These are phyloP conservation scores for Leccinum solheimii DNA, from an alignment of 1,284 basidiomycete genomes.

Conservation along the genomic window DNA sequence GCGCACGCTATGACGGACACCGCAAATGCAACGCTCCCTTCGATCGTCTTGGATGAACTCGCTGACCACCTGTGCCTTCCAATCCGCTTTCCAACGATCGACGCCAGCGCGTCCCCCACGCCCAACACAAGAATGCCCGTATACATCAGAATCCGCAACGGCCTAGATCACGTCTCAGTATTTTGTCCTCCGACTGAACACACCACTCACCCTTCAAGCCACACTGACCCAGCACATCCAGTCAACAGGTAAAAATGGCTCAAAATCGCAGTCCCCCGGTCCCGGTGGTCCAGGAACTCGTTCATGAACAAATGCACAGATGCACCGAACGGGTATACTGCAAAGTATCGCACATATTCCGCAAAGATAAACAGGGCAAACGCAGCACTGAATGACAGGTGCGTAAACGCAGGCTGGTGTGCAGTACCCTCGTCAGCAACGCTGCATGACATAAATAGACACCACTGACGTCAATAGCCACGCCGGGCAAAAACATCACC, in stretches of 20 bases:
- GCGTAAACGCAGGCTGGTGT: slow-evolving; percentile 89
- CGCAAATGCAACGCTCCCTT: slow-evolving; percentile 86
- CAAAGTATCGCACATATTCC: slow-evolving; percentile 97
- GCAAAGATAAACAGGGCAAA: slow-evolving; percentile 95
- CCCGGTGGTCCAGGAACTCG: slow-evolving; percentile 96
- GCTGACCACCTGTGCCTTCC: slow-evolving; percentile 85
- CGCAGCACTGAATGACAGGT: slow-evolving; percentile 90
- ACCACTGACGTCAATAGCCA: slow-evolving; percentile 84
- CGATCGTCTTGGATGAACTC: slow-evolving; percentile 84
- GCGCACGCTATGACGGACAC: slow-evolving; percentile 70
- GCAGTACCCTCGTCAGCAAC: slow-evolving; percentile 19
- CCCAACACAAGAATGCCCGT: slow-evolving; percentile 93
- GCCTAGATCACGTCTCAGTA: slow-evolving; percentile 43
- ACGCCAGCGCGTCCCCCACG: slow-evolving; percentile 93
- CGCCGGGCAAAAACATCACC: slow-evolving; percentile 93
- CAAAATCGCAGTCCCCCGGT: slow-evolving; percentile 93
- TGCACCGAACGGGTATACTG: slow-evolving; percentile 94
- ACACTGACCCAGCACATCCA: slow-evolving; percentile 90
- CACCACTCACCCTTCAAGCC: slow-evolving; percentile 85
- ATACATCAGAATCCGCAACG: slow-evolving; percentile 72
- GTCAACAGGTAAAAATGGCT: slow-evolving; percentile 97
- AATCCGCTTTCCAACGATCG: slow-evolving; percentile 84
- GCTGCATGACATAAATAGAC: slow-evolving; percentile 13
- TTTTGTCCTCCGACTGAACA: background rate
- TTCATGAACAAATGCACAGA: slow-evolving; percentile 95